A percentile compares a stretch with the other conserved stretches of the same genome.
Conservation (phyloP, 345 rosid genomes). For the Noccaea caerulescens region DNA sequence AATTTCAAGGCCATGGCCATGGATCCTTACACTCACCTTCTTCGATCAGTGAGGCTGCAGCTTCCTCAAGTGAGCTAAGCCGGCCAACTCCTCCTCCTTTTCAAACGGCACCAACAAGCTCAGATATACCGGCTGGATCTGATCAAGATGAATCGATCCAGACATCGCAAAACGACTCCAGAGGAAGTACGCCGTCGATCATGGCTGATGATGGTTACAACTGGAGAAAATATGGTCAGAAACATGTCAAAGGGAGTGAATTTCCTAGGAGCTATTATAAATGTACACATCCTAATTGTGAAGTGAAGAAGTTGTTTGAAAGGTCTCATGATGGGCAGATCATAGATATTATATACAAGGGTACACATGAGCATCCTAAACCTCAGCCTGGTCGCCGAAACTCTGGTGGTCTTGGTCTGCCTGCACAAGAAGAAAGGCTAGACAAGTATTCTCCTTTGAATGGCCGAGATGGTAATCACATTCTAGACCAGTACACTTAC, state of each 20-base stretch:
- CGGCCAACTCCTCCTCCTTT: slow-evolving; percentile 56
- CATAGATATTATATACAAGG: slow-evolving; percentile 91
- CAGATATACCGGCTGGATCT: slow-evolving; percentile 56
- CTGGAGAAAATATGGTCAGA: slow-evolving; percentile 99
- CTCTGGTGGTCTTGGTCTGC: slow-evolving; percentile 61
- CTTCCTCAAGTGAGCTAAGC: slow-evolving; percentile 72
- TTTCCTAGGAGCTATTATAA: slow-evolving; percentile 98
- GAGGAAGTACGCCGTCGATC: slow-evolving; percentile 54
- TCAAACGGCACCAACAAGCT: slow-evolving; percentile 52
- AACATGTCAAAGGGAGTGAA: slow-evolving; percentile 97
- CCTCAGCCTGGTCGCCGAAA: slow-evolving; percentile 86
- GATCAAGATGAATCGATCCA: slow-evolving; percentile 69
- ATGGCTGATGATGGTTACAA: slow-evolving; percentile 92
- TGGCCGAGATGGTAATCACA: slow-evolving; percentile 66
- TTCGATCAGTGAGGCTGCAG: slow-evolving; percentile 61
- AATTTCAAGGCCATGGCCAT: slow-evolving; percentile 56
- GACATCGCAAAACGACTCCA: slow-evolving; percentile 63
- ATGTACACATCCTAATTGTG: slow-evolving; percentile 97
- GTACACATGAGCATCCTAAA: slow-evolving; percentile 95
- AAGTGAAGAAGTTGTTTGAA: slow-evolving; percentile 96
- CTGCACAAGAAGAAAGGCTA: slow-evolving; percentile 74
- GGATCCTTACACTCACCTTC: slow-evolving; percentile 55
- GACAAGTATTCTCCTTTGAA: slow-evolving; percentile 56
- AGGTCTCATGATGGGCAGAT: slow-evolving; percentile 91
- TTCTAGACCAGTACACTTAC: slow-evolving; percentile 17